Conservation (phyloP, 306 rosid genomes). For the Sicyos baderoa region DNA sequence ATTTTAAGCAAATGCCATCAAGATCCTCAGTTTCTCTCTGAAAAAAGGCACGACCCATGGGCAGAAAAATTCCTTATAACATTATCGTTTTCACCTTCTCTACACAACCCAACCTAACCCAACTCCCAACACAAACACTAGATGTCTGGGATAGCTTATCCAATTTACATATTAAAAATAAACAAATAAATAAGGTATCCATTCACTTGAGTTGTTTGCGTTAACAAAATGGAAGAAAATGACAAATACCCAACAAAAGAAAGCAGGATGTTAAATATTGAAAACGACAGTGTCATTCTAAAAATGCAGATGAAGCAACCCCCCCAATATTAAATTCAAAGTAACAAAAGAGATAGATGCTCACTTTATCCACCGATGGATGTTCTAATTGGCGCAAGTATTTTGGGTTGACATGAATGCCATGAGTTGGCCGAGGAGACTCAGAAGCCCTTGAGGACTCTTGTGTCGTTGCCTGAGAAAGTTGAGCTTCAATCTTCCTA, state of each 20-base stretch:
- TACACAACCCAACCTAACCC: not conserved
- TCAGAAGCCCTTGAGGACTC: slow-evolving; percentile 59
- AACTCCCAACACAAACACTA: not conserved
- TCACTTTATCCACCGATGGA: slow-evolving; percentile 59
- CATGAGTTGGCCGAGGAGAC: slow-evolving; percentile 75
- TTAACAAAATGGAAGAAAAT: not conserved
- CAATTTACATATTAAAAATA: no score
- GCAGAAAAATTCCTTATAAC: no score
- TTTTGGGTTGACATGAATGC: slow-evolving; percentile 88
- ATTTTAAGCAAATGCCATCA: not conserved
- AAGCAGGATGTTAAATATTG: not conserved
- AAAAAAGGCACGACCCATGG: not conserved
- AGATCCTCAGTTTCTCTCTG: not conserved
- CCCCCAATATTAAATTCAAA: not conserved
- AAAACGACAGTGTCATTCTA: not conserved
- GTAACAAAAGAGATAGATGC: slow-evolving; percentile 26
- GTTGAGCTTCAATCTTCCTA: slow-evolving; percentile 61
- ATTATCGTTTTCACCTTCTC: not conserved
- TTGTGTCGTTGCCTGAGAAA: slow-evolving; percentile 45
- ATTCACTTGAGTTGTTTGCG: not conserved
- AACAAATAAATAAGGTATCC: not conserved
- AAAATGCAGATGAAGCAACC: not conserved
- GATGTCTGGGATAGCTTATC: not conserved
- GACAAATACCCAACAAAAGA: not conserved
- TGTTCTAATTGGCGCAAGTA: slow-evolving; percentile 63